Conservation (phyloP, 169 alveolate genomes). For the Neospora caninum region DNA sequence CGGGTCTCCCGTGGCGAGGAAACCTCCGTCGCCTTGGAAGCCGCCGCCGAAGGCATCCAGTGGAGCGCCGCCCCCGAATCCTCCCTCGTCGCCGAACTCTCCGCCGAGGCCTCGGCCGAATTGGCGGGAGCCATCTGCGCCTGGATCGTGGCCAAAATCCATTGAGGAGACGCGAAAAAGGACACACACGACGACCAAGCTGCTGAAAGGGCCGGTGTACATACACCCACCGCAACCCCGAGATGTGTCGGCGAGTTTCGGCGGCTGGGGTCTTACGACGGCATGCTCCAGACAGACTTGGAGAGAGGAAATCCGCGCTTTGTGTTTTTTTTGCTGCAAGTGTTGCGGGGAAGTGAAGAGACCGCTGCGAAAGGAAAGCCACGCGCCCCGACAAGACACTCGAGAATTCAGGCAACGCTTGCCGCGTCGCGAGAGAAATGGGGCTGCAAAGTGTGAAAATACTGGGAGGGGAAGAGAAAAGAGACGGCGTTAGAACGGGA, state of each 20-base stretch:
- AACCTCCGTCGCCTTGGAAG: not conserved
- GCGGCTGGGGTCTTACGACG: too few species aligned
- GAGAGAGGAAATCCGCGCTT: too few species aligned
- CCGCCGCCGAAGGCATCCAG: not conserved
- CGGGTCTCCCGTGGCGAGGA: not conserved
- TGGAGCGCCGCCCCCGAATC: not conserved
- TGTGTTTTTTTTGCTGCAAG: too few species aligned
- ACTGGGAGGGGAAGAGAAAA: not conserved
- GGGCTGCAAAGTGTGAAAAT: not conserved
- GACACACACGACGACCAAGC: not conserved
- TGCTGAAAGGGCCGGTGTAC: too few species aligned
- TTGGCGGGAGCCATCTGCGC: not conserved
- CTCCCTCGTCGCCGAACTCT: not conserved
- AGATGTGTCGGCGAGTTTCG: too few species aligned
- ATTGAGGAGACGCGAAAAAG: not conserved
- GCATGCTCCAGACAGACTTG: too few species aligned
- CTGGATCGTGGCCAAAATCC: constrained; percentile 5
- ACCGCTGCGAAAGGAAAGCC: too few species aligned
- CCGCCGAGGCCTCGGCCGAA: constrained; percentile 31
- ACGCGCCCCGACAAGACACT: too few species aligned
- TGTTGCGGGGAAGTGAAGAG: too few species aligned
- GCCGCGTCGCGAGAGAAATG: not conserved
- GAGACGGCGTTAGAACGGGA: too few species aligned
- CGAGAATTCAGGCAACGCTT: too few species aligned
- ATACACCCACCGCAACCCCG: too few species aligned